Evolutionary conservation across 2,329 filamentous ascomycete species (phyloP), one percentile per base, ranked within the genome.

Genomic region (Polytolypa hystricis): DNA sequence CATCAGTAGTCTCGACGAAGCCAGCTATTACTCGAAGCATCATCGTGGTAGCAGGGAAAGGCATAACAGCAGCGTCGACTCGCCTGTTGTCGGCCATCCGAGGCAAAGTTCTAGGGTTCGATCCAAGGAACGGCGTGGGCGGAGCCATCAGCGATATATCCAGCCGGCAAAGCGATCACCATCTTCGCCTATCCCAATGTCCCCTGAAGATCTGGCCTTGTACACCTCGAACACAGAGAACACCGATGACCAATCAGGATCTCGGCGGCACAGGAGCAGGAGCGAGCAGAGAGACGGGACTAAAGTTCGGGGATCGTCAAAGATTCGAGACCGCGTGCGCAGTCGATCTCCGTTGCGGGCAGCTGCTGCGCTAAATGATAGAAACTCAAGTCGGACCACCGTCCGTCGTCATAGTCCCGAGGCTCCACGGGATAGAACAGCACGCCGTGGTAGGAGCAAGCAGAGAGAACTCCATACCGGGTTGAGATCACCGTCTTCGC

Each of bases 131-230:
- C 50, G 50, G 28, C 77, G 83, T 39, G 83, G 82, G 14, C 73
- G 83, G 43, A 71, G 70, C 16, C 65, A 71, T 9, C 69, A 73
- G 30, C 73, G 79, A 15, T 80, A 78, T 45, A 85, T 81, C 43
- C 81, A 77, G 52, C 75, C 81, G 12, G 74, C 78, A 9, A 93
- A 94, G 60, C 73, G 83, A 15, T 95, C 89, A 1, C 89, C 89
- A 1, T 93, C 85, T 2, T 95, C 89, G 0, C 89, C 89, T 0
- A 73, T 94, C 2, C 85, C 87, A 3, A 95, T 95, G 87, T 93
- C 87, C 3, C 86, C 86, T 0, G 84, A 94, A 49, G 86, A 95
- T 50, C 56, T 84, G 41, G 52, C 61, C 33, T 52, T 55, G 30
- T 67, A 65, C 42, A 60, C 62, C 32, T 58, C 56, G 4, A 65